A percentile compares a stretch with the other conserved stretches of the same genome.
These are phyloP conservation scores for Boletus barrowsii DNA, from an alignment of 768 basidiomycete genomes.

Conservation along the genomic window DNA sequence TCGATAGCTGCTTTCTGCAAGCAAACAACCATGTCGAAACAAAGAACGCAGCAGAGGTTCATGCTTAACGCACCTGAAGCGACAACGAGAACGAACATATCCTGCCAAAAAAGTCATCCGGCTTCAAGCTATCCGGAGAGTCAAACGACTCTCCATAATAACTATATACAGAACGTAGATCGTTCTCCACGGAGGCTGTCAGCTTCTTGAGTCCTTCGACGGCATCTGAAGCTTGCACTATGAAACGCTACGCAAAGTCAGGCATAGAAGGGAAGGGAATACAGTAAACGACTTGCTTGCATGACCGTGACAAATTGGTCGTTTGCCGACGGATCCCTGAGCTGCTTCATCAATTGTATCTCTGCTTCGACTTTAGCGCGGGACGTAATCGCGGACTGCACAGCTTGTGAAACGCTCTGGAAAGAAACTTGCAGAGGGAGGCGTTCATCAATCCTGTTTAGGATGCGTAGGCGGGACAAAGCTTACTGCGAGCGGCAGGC, in stretches of 20 bases:
- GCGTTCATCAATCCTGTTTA: neutral
- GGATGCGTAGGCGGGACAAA: neutral
- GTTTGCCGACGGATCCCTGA: constrained; percentile 30
- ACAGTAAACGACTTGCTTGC: constrained; percentile 44
- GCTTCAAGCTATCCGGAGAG: constrained; percentile 59
- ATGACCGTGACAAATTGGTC: constrained; percentile 71
- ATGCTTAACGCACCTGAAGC: constrained; percentile 49
- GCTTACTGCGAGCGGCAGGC: constrained; percentile 72
- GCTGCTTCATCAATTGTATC: constrained; percentile 41
- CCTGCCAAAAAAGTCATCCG: constrained; percentile 80
- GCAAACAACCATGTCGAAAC: neutral
- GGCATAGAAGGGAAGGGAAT: neutral
- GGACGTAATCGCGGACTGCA: constrained; percentile 56
- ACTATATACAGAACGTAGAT: constrained; percentile 54
- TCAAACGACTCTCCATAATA: constrained; percentile 81
- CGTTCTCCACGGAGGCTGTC: constrained; percentile 52
- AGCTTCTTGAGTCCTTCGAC: constrained; percentile 68
- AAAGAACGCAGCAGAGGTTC: neutral
- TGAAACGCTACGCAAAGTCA: constrained; percentile 25
- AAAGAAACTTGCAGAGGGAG: constrained; percentile 58
- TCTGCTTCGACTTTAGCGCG: constrained; percentile 57
- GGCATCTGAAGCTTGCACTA: constrained; percentile 40
- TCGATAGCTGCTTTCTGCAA: constrained; percentile 69
- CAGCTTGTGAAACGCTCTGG: constrained; percentile 56
- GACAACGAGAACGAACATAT: constrained; percentile 73